Evolutionary conservation across 208 protist genomes (phyloP), one percentile per base, ranked within the genome.

Genomic region (Trypanosoma scelopori): DNA sequence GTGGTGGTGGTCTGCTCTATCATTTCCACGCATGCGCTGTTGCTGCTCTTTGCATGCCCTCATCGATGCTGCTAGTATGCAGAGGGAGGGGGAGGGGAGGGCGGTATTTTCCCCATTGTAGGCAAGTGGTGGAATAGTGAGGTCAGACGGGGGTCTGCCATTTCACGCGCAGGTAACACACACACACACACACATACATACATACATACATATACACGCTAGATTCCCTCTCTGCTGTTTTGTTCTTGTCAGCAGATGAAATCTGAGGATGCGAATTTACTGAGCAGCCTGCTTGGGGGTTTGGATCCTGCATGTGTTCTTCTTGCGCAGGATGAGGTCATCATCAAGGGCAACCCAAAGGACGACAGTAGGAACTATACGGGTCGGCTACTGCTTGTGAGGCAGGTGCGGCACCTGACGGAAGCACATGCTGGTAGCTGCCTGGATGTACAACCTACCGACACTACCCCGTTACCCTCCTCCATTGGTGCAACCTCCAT

Each of bases 241-340:
- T 37, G 5, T 37, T 37, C 32, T 37, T 37, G 5, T n/a, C n/a
- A n/a, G 35, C 13, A 37, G 12, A 64, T 64, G 58, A 28, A n/a
- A 41, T 0, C 32, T 22, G 51, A 22, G 23, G 41, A n/a, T 27
- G 16, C 20, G 30, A 53, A 39, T 23, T 39, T 50, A 23, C 13
- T 64, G 25, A 18, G 22, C 5, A 30, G 45, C 5, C 49, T 69
- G 28, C 35, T 69, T 45, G 23, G 30, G 23, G 4, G 1, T 9
- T 27, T 25, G 13, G 18, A 41, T 12, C 11, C 45, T 15, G 35
- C 16, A 18, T 27, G 30, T 5, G 22, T 69, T 55, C 37, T 52
- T 52, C 47, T 60, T 27, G 15, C 39, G 3, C 57, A 65, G 23
- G 56, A 64, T 71, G 66, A 45, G 11, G 66, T 71, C 35, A 65